A percentile compares a stretch with the other conserved stretches of the same genome.
Conservation (phyloP, 768 basidiomycete species). For the Trametes cinnabarina region DNA sequence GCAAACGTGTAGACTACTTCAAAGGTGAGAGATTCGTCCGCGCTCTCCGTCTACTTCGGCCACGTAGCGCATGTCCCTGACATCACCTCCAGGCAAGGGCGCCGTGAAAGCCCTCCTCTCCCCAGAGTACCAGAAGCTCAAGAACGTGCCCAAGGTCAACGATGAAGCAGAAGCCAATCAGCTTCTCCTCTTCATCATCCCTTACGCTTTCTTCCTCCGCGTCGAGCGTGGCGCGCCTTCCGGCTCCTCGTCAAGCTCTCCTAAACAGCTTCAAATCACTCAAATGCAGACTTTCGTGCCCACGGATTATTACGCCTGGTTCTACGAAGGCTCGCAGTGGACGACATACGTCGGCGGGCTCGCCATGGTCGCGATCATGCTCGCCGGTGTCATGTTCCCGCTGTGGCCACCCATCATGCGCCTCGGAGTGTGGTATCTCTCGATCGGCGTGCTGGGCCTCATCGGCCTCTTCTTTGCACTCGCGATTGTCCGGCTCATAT, state of each 20-base stretch:
- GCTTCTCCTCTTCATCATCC: slow-evolving; percentile 67
- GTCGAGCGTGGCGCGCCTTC: slow-evolving; percentile 72
- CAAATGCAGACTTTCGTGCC: slow-evolving; percentile 76
- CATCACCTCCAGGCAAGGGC: slow-evolving; percentile 66
- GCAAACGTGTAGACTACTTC: slow-evolving; percentile 96
- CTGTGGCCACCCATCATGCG: slow-evolving; percentile 94
- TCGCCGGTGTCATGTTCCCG: slow-evolving; percentile 98
- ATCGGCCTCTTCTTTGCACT: slow-evolving; percentile 89
- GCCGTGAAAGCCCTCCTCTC: slow-evolving; percentile 90
- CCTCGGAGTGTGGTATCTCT: slow-evolving; percentile 93
- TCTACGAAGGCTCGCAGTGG: slow-evolving; percentile 93
- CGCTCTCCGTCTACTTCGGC: not conserved
- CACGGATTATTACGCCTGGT: slow-evolving; percentile 93
- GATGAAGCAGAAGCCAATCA: slow-evolving; percentile 72
- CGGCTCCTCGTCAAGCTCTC: slow-evolving; percentile 66
- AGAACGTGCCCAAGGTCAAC: slow-evolving; percentile 71
- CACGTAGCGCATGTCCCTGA: not conserved
- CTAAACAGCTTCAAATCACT: slow-evolving; percentile 77
- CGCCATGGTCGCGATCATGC: slow-evolving; percentile 89
- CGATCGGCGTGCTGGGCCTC: slow-evolving; percentile 81
- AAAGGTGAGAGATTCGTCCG: slow-evolving; percentile 67
- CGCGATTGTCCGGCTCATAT: slow-evolving; percentile 86
- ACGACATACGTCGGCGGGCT: slow-evolving; percentile 88
- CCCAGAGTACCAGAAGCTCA: slow-evolving; percentile 87
- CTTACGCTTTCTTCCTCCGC: slow-evolving; percentile 89